Evolutionary conservation across 1,284 basidiomycete species (phyloP), one percentile per base, ranked within the genome.

Genomic region (Ganoderma sinense): DNA sequence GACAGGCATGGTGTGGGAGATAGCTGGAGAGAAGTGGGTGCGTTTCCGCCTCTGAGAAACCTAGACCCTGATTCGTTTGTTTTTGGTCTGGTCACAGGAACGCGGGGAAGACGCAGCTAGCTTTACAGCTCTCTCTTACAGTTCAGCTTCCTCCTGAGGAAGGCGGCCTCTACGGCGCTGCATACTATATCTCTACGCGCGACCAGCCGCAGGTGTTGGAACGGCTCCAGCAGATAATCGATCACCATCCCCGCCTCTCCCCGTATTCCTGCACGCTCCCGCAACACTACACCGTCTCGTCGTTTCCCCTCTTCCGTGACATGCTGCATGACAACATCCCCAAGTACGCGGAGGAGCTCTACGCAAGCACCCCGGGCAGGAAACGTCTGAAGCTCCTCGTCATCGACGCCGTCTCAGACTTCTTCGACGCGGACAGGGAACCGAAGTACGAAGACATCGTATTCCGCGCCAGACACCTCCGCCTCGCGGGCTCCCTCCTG

Each of bases 31-130:
- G 84, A 94, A 94, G 94, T 94, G 80, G 31, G 53, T 56, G 5
- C 16, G 29, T 56, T 16, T 29, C 31, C 26, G 16, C 53, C 53
- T 26, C 29, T 33, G 13, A 6, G 4, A 51, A 2, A 13, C 4
- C 48, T 33, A 20, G 7, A 20, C 2, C 16, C 53, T 33, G 53
- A 33, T 56, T 18, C 53, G 14, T 2, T 53, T 13, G 14, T 56
- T 20, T 14, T 31, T 11, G 36, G 7, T 4, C 58, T 39, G 36
- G 39, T 40, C 16, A 4, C 75, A 97, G 95, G 79, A 91, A 94
- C 26, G 89, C 94, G 33, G 95, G 95, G 41, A 97, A 97, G 81
- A 95, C 94, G 0, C 94, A 97, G 75, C 80, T 97, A 5, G 92
- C 92, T 1, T 84, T 97, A 20, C 93, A 95, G 73, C 84, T 95